Evolutionary conservation across 148 eudicot species (phyloP), one percentile per base, ranked within the genome.

Genomic region (Persicaria maculosa): DNA sequence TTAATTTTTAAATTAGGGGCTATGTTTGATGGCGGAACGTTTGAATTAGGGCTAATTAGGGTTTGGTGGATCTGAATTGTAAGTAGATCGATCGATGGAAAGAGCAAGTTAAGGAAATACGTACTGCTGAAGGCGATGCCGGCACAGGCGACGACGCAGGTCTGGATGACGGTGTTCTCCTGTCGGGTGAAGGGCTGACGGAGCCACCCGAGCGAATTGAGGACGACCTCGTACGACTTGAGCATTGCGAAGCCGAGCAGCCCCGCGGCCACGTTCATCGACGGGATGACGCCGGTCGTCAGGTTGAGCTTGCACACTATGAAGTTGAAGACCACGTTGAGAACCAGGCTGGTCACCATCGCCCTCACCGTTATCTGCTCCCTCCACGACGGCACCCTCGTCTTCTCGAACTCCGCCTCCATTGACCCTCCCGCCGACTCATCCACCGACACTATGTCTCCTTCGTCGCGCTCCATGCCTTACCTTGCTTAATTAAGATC

Each of bases 91-190:
- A 61, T 20, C 22, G 6, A 7, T 6, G 12, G 36, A 4, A 2
- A 7, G 12, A 22, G 25, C 25, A 22, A 22, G 25, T 0, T 0
- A 0, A 22, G 57, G n/a, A 52, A 10, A 68, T 12, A 81, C 75
- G 53, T 1, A 84, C 86, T 81, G 72, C 84, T 78, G 17, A 81
- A 81, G 53, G 86, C 86, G 25, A 84, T 81, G 44, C 86, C 82
- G 52, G 86, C 48, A 5, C 81, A 71, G 15, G 86, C 86, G 50
- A 84, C 86, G n/a, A 84, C 84, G 62, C 84, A 81, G n/a, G 84
- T 81, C 74, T 84, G 84, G 74, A 81, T 84, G 44, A 84, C 86
- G 12, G 86, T 84, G 53, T 84, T 84, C 76, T 84, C 86, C 64
- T 84, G 86, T 5, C 86, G 79, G 57, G 84, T 84, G 52, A 84